A percentile compares a stretch with the other conserved stretches of the same genome.
phyloP scores from a whole-genome alignment of 2,329 filamentous ascomycete species.

The Emmonsia crescens region DNA sequence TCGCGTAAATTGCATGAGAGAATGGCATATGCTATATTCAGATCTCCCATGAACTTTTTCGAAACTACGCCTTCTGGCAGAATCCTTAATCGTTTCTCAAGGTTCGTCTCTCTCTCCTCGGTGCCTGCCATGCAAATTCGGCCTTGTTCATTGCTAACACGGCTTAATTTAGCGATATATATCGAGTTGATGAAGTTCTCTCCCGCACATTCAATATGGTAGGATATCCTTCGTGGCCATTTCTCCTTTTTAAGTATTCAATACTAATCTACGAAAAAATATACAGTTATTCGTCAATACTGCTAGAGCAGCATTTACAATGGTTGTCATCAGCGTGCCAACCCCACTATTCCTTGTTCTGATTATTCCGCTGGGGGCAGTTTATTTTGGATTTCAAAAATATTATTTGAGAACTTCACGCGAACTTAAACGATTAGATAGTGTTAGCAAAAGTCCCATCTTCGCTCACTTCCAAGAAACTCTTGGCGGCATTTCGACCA shows the following conservation, averaged over 20 bases:
- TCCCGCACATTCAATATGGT: conserved; percentile 96
- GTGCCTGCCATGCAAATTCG: neutral
- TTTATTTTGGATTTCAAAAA: conserved; percentile 89
- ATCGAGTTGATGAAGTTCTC: conserved; percentile 76
- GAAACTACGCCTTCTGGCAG: conserved; percentile 94
- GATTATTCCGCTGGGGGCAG: conserved; percentile 65
- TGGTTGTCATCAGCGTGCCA: conserved; percentile 70
- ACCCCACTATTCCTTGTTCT: conserved; percentile 72
- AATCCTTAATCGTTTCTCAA: conserved; percentile 93
- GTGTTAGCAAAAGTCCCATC: conserved; percentile 88
- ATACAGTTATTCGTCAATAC: conserved; percentile 61
- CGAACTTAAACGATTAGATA: conserved; percentile 91
- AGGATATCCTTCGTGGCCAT: conserved; percentile 22
- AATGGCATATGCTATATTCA: conserved; percentile 95
- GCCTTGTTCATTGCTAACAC: neutral
- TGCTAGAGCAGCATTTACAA: conserved; percentile 67
- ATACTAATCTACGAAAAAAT: conserved; percentile 12
- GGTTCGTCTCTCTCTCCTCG: conserved; percentile 39
- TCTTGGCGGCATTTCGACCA: conserved; percentile 84
- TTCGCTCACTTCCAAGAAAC: conserved; percentile 98
- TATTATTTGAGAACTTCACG: conserved; percentile 95
- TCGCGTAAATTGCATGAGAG: conserved; percentile 92
- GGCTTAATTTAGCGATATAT: conserved; percentile 37
- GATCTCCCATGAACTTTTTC: conserved; percentile 97
- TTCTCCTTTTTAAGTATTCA: neutral